Conservation (phyloP, 805 yeast species). For the Saccharomycopsis schoenii region DNA sequence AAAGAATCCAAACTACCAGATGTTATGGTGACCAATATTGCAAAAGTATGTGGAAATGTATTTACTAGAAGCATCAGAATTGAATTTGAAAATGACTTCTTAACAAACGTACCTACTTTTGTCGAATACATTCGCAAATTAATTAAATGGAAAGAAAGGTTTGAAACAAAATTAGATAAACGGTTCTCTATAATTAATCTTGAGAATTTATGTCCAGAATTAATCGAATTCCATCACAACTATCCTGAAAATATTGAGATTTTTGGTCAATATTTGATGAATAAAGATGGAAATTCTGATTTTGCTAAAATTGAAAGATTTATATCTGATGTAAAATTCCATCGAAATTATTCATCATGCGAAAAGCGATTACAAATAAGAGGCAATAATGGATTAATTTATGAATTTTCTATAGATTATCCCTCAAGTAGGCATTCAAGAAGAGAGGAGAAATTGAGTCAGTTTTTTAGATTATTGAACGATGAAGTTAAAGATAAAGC, state of each 20-base stretch:
- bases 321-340: slow-evolving; percentile 75
- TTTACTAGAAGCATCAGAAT: slow-evolving; percentile 80
- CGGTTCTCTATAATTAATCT: slow-evolving; percentile 68
- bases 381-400: slow-evolving; percentile 87
- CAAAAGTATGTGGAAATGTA: slow-evolving; percentile 85
- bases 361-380: slow-evolving; percentile 81
- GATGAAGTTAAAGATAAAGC: slow-evolving; percentile 70
- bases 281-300: slow-evolving; percentile 76
- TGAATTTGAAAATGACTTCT: slow-evolving; percentile 87
- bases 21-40: slow-evolving; percentile 80
- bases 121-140: slow-evolving; percentile 77
- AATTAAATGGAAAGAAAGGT: slow-evolving; percentile 83
- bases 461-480: slow-evolving; percentile 79
- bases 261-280: slow-evolving; percentile 90
- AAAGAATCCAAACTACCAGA: slow-evolving; percentile 64
- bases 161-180: slow-evolving; percentile 85
- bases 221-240: slow-evolving; percentile 95
- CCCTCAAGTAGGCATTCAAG: slow-evolving; percentile 98
- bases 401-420: slow-evolving; percentile 89
- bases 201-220: slow-evolving; percentile 87
- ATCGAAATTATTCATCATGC: slow-evolving; percentile 83
- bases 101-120: slow-evolving; percentile 75
- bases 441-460: slow-evolving; percentile 90
- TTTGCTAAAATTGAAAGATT: slow-evolving; percentile 90
- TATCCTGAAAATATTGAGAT: slow-evolving; percentile 95